Base-by-base conservation (phyloP, 257 asterid species). In the Oldenlandia corymbosa region DNA sequence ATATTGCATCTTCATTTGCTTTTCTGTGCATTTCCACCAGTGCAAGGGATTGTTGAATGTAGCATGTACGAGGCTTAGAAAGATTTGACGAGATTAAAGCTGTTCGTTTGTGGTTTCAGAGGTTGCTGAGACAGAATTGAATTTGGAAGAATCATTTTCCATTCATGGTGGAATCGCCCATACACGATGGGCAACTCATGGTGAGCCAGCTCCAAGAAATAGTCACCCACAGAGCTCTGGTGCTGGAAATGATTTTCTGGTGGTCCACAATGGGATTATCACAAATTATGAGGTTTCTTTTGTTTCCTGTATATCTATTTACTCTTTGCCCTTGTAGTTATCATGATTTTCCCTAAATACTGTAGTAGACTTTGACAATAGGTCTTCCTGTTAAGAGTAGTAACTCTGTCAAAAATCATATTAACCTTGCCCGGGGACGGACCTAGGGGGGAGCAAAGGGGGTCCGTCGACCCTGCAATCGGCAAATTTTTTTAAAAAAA, bases 171-270 rank as follows among this genome's bases (percentile, higher is more conserved):
- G 99, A 57, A 90, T 93, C 69, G 97, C 99, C 32, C 99, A 93
- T 76, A 93, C 99, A 28, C 89, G 99, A 8, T 93, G 99, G 99
- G 99, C 99, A 60, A 93, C 99, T 41, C 99, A 93, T 68, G 99
- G 99, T 59, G 96, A 81, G 77, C 99, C 99, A 52, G 86, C 99
- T 71, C 96, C 97, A 23, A 84, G 88, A 71, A 93, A 93, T 72
- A 93, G 96, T 65, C 99, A 93, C 73, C 99, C 99, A 48, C 99
- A 93, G 68, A 75, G 86, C 46, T 93, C 97, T 69, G 97, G 81
- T 62, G 68, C 81, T 28, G 87, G 76, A 64, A 87, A 93, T 34
- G 95, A 93, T 64, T 93, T 93, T 68, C 43, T 89, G 80, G 99
- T 89, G 64, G 99, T 93, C 66, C 99, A 93, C 68, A 93, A 93